Base-by-base conservation (phyloP, 2,329 filamentous ascomycete genomes). In the Nigrospora osmanthi region DNA sequence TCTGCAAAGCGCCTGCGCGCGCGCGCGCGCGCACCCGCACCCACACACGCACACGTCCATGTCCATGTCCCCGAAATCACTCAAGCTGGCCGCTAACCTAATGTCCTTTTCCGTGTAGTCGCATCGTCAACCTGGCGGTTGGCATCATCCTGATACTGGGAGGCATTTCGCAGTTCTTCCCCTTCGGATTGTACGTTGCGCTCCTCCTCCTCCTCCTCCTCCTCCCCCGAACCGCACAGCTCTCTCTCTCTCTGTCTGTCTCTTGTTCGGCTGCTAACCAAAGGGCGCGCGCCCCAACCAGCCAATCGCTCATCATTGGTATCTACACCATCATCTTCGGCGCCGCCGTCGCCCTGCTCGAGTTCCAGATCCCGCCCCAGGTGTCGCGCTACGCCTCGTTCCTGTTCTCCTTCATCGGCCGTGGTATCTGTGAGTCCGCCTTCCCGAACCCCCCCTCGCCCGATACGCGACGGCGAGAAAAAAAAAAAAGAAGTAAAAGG, bases 331-430 rank as follows among this genome's bases (percentile, higher is more conserved):
- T 96, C 52, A 68, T 95, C 52, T 98, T 98, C 61, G 93, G 93
- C 64, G 75, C 89, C 49, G 82, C 78, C 54, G 83, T 87, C 52
- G 85, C 75, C 38, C 75, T 85, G 40, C 78, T 89, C 55, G 93
- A 98, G 69, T 95, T 97, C 72, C 86, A 95, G 68, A 91, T 96
- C 57, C 91, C 93, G 42, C 88, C 90, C 48, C 90, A 95, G 65
- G 77, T 95, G 44, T 85, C 89, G 47, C 85, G 89, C 70, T 95
- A 97, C 73, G 91, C 89, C 44, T 95, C 89, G 11, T 98, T 98
- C 75, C 83, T 97, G 68, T 97, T 97, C 75, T 95, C 88, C 47
- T 97, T 98, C 76, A 71, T 97, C 56, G 93, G 93, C 50, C 89
- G 93, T 62, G 93, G 93, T 68, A 76, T 89, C 64, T 97, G 90